These are phyloP conservation scores for Colletotrichum somersetense DNA, from an alignment of 2,329 filamentous ascomycete genomes.

Conservation along the genomic window DNA sequence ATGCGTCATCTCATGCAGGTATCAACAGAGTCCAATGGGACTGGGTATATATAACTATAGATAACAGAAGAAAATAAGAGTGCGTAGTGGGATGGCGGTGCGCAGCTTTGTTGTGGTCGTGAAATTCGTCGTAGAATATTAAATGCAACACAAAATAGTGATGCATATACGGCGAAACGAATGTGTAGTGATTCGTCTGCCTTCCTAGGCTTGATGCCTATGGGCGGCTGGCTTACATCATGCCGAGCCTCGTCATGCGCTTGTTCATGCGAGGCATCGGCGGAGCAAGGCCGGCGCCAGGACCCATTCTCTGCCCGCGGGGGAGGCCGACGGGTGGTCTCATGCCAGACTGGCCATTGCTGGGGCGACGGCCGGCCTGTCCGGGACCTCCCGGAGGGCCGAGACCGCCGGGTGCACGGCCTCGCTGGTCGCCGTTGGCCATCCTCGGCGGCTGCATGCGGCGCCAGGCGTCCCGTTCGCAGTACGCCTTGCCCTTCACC, in stretches of 20 bases:
- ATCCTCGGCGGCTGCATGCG: conserved; percentile 55
- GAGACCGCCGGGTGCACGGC: conserved; percentile 34
- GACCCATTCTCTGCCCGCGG: conserved; percentile 40
- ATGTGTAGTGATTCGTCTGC: conserved; percentile 4
- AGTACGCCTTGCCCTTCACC: conserved; percentile 82
- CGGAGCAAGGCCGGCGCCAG: conserved; percentile 43
- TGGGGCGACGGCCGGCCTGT: conserved; percentile 31
- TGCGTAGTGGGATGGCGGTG: conserved; percentile 23
- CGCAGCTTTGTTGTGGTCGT: conserved; percentile 39
- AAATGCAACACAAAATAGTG: conserved; percentile 26
- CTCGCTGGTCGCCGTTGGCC: conserved; percentile 48
- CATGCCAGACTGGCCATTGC: conserved; percentile 41
- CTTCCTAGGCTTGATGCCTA: neutral
- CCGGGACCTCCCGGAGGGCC: conserved; percentile 28
- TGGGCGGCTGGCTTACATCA: conserved; percentile 57
- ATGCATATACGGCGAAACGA: conserved; percentile 31
- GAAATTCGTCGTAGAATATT: conserved; percentile 30
- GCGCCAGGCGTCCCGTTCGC: conserved; percentile 85
- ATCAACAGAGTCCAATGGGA: conserved; percentile 41
- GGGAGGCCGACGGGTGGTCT: conserved; percentile 40
- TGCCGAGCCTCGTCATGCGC: conserved; percentile 71
- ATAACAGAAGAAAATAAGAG: conserved; percentile 29
- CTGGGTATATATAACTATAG: conserved; percentile 43
- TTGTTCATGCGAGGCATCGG: conserved; percentile 69
- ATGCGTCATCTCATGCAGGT: conserved; percentile 36